Evolutionary conservation across 805 yeast genomes (phyloP), one percentile per base, ranked within the genome.

Genomic region (Yarrowia sp.): DNA sequence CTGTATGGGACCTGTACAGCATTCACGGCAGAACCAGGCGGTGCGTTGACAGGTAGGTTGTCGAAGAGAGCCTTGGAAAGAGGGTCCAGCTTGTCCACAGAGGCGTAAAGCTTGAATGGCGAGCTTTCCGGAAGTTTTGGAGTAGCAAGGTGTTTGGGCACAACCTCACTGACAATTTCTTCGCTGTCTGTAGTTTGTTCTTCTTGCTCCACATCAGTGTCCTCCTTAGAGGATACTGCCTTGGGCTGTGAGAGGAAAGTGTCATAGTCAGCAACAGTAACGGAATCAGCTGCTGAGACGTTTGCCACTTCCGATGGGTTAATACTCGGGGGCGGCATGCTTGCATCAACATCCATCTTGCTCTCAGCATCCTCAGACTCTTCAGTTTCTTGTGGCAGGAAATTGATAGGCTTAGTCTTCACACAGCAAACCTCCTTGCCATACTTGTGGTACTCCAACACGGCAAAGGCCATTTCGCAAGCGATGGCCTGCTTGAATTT

Each of bases 401-500:
- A 69, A 32, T 69, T 68, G 11, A 85, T 80, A 3, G 82, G 80
- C 68, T 78, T 82, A 59, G 82, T 75, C 66, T 81, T 83, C 14
- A 90, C 77, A 71, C 48, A 43, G 21, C 96, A 87, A 67, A 84
- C 81, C 21, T 82, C 82, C 71, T 85, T 85, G 0, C 97, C 97
- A 69, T 82, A 83, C 1, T 71, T 78, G 96, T 96, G 90, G 73
- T 85, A 91, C 67, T 90, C 96, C 71, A 78, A 75, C 1, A 93
- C 82, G 0, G 92, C 88, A 66, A 84, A 86, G 0, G 97, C 88
- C 33, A 92, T 77, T 48, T 81, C 79, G 11, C 84, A 81, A 72
- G 95, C 88, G 64, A 87, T 82, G 0, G 91, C 89, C 66, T 85
- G 77, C 72, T 88, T 90, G 72, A 81, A 84, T 71, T 89, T 87